These are phyloP conservation scores for Leucocoprinus leucothites DNA, from an alignment of 768 basidiomycete genomes.

Conservation along the genomic window DNA sequence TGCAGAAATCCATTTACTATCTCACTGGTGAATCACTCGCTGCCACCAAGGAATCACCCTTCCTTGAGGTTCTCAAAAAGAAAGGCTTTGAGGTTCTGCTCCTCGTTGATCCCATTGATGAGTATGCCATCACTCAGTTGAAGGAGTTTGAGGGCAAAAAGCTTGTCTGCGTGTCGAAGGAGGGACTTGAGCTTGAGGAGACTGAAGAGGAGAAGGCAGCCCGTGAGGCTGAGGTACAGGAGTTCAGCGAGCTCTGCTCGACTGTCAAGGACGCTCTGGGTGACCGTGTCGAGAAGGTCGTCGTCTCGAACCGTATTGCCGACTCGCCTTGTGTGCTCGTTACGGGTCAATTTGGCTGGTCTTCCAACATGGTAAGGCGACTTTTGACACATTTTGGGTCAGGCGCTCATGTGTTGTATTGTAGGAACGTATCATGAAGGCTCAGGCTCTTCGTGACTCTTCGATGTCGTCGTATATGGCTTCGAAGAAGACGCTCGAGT, in stretches of 20 bases:
- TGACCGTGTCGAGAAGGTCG: constrained; percentile 99
- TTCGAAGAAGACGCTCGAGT: constrained; percentile 95
- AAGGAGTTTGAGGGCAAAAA: constrained; percentile 99
- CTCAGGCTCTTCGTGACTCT: constrained; percentile 93
- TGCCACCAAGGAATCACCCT: constrained; percentile 89
- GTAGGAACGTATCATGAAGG: constrained; percentile 97
- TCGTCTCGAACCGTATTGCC: constrained; percentile 95
- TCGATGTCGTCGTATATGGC: constrained; percentile 99
- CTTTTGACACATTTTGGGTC: neutral
- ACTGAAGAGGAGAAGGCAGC: constrained; percentile 94
- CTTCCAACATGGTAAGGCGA: constrained; percentile 87
- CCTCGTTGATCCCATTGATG: constrained; percentile 97
- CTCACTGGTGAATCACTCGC: constrained; percentile 97
- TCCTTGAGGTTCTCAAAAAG: constrained; percentile 99
- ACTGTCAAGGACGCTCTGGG: constrained; percentile 98
- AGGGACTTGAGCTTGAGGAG: constrained; percentile 99
- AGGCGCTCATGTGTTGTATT: constrained; percentile 10
- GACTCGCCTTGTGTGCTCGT: constrained; percentile 97
- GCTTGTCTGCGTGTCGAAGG: constrained; percentile 96
- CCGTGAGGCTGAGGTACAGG: constrained; percentile 82
- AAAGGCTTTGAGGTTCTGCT: constrained; percentile 98
- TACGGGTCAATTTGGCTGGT: constrained; percentile 99
- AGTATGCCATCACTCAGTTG: constrained; percentile 97
- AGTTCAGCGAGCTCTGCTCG: constrained; percentile 86
- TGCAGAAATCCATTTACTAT: constrained; percentile 99